Base-by-base conservation (phyloP, 805 yeast genomes). In the Kluyveromyces lactis region DNA sequence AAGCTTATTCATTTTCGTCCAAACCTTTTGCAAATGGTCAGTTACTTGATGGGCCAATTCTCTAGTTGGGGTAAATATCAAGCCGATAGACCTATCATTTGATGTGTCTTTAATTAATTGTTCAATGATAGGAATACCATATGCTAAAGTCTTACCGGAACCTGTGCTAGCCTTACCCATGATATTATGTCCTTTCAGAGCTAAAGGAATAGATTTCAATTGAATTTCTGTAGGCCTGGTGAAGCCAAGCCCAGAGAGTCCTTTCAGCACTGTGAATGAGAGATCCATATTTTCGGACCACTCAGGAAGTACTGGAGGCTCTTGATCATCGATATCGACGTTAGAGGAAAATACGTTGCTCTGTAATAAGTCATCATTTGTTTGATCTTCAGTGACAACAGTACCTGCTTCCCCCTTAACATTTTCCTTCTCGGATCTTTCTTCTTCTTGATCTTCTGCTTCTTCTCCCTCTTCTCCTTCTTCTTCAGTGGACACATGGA, bases 141-240 rank as follows among this genome's bases (percentile, higher is more conserved):
- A 92, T 0, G 98, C 99, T 42, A 89, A 67, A 0, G 98, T 92
- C 58, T 92, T 92, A 70, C 98, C 98, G 1, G 95, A 85, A 58
- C 98, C 98, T 1, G 98, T 92, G 9, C 92, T 81, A 12, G 98
- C 98, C 56, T 90, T 92, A 40, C 98, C 98, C 48, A 92, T 79
- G 3, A 92, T 75, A 62, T 92, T 97, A 26, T 69, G 71, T 4
- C 89, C 94, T 21, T 69, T 67, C 11, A 86, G 42, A 2, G 90
- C 86, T 19, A 69, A 52, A 2, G 97, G 95, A 40, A 92, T 79
- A 8, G 90, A 69, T 42, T 66, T 64, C 43, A 68, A 71, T 62
- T 92, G 98, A 53, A 92, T 87, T 26, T 80, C 84, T 0, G 97
- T 89, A 8, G 98, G 98, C 17, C 66, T 61, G 1, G 48, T 52